phyloP scores from a whole-genome alignment of 257 asterid species.

The Voacanga thouarsii region DNA sequence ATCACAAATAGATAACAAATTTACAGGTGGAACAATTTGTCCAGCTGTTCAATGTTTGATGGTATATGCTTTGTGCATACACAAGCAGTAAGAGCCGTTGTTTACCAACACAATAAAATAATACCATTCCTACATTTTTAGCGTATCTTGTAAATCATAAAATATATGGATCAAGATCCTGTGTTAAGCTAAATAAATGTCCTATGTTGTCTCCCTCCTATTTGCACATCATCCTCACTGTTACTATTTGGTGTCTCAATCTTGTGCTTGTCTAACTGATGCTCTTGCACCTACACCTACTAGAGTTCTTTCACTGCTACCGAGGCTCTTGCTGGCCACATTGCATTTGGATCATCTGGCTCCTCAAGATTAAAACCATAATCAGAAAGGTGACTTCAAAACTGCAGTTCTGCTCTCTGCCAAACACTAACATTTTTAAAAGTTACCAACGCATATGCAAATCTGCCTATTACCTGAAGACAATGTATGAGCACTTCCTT shows the following conservation, averaged over 20 bases:
- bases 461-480: neutral
- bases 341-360: neutral
- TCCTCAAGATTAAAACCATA: neutral
- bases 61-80: neutral
- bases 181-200: neutral
- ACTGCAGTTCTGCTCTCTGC: neutral
- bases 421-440: neutral
- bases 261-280: neutral
- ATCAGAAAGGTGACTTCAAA: neutral
- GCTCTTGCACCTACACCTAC: neutral
- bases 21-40: neutral
- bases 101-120: neutral
- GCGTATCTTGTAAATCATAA: neutral
- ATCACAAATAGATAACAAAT: neutral
- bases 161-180: neutral
- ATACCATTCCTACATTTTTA: neutral
- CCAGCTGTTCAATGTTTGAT: neutral
- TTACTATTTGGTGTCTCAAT: neutral
- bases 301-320: neutral
- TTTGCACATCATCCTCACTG: neutral
- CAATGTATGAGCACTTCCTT: neutral
- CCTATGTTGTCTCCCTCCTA: neutral
- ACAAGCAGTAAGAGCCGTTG: neutral
- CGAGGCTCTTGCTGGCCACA: neutral
- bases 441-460: neutral